Base-by-base conservation (phyloP, 179 eudicot genomes). In the Vitellaria paradoxa region DNA sequence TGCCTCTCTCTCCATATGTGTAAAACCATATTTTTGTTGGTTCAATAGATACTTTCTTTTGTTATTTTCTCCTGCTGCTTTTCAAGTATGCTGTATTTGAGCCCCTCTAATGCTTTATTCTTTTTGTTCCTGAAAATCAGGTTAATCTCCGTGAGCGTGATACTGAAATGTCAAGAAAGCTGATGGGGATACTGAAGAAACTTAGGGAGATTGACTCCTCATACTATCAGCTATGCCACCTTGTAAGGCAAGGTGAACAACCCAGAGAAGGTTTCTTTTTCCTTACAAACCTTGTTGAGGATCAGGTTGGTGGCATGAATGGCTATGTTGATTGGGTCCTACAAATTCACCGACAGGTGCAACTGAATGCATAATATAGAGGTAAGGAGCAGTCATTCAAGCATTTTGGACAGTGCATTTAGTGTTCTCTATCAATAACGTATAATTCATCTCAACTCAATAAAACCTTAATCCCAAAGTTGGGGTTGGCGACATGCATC, bases 221-320 rank as follows among this genome's bases (percentile, higher is more conserved):
- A 26, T 90, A 85, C 81, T 94, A 86, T 87, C 99, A 94, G 84
- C 85, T 91, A 66, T 88, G 92, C 79, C 93, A 96, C 84, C 86
- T 96, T 78, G 94, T 94, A 78, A 86, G 96, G 79, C 99, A 96
- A 91, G 97, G 98, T 47, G 98, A 94, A 81, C 99, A 96, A 80
- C 99, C 99, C 10, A 80, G 94, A 79, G 99, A 96, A 89, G 96
- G 97, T 65, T 88, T 82, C 82, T 92, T 89, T 84, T 82, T 93
- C 71, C 93, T 96, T 60, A 78, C 88, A 70, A 92, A 93, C 84
- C 91, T 96, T 47, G 86, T 96, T 7, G 99, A 96, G 84, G 99
- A 96, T 84, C 97, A 90, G 75, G 83, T 81, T 59, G 90, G 94
- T 21, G 96, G 96, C 74, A 78, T 84, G 57, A 89, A 80, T 81